phyloP scores from a whole-genome alignment of 1,284 basidiomycete genomes.

The Ustilago xerochloae region DNA sequence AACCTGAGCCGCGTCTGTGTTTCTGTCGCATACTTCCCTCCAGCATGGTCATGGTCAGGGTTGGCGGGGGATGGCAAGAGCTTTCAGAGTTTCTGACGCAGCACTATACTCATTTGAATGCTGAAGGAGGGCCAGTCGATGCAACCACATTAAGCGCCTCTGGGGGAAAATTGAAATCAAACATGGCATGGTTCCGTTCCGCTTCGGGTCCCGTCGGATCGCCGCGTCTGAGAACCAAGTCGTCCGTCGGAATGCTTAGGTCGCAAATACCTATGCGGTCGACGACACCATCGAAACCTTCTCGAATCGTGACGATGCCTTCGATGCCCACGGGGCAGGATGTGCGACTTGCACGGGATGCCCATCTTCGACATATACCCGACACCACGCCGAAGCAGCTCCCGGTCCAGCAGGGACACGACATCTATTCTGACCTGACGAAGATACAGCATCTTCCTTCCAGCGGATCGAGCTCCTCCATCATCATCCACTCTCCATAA shows the following conservation, averaged over 20 bases:
- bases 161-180: not conserved
- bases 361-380: not conserved
- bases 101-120: slow-evolving; percentile 38
- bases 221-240: slow-evolving; percentile 7
- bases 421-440: no score
- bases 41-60: slow-evolving; percentile 65
- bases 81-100: slow-evolving; percentile 57
- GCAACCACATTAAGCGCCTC: no score
- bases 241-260: slow-evolving; percentile 17
- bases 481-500: slow-evolving; percentile 22
- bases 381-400: no score
- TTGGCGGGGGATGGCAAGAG: slow-evolving; percentile 68
- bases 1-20: slow-evolving; percentile 61
- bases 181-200: slow-evolving; percentile 26
- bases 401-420: no score
- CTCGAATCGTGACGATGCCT: slow-evolving; percentile 33
- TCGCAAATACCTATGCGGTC: not conserved
- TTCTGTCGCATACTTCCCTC: slow-evolving; percentile 65
- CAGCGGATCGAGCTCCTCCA: slow-evolving; percentile 24
- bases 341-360: no score
- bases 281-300: not conserved
- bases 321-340: not conserved
- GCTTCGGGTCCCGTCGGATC: slow-evolving; percentile 28
- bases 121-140: not conserved
- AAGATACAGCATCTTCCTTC: slow-evolving; percentile 2